Percentiles rank a stretch among this genome's conserved stretches.
Conservation (phyloP, 192 early-diverging fungal species). For the Linnemannia exigua region DNA sequence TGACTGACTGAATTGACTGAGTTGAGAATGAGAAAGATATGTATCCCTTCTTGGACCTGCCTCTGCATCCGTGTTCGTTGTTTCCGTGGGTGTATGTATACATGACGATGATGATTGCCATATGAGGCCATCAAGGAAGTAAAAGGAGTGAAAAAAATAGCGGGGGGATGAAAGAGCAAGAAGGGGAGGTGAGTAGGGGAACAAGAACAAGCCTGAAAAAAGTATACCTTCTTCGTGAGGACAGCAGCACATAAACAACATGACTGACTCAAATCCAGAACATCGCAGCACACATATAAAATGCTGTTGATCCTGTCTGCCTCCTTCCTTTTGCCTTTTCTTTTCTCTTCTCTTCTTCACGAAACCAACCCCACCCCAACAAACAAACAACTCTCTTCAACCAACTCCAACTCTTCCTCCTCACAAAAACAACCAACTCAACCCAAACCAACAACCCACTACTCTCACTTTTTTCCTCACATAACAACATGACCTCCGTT, state of each 20-base stretch:
- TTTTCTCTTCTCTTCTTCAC: not conserved
- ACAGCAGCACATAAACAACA: not conserved
- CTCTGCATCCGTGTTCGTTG: not conserved
- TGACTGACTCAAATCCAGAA: not conserved
- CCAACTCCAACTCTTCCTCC: not conserved
- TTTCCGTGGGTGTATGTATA: not conserved
- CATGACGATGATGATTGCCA: not conserved
- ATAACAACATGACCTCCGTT: not conserved
- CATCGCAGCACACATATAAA: not conserved
- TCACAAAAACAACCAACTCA: slow-evolving; percentile 5
- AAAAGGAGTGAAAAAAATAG: not conserved
- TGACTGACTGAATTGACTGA: not conserved
- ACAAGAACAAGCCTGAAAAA: not conserved
- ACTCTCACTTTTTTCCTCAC: not conserved
- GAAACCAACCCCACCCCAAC: not conserved
- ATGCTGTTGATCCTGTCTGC: not conserved
- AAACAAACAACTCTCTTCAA: not conserved
- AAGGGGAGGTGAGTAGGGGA: not conserved
- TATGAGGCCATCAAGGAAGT: not conserved
- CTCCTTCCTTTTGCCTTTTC: not conserved
- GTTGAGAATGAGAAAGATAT: not conserved
- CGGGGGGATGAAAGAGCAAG: not conserved
- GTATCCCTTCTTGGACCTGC: too few relatives aligned
- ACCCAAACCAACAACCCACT: not conserved
- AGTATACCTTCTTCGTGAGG: not conserved